Evolutionary conservation across 192 early-diverging fungal species (phyloP), one percentile per base, ranked within the genome.

Genomic region (Coemansia sp.): DNA sequence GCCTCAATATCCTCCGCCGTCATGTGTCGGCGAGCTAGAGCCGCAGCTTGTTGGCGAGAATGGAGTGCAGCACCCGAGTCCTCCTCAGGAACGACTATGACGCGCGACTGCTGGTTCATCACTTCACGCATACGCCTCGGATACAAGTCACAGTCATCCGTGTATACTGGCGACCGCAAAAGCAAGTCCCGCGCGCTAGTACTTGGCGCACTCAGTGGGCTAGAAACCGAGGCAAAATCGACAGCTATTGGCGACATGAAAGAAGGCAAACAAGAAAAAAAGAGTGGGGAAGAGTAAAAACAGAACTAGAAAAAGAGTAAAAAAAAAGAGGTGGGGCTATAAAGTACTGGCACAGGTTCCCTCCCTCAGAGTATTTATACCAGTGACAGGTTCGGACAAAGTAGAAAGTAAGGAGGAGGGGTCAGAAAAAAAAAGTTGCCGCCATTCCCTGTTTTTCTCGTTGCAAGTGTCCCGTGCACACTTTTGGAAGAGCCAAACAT

Each of bases 121-220:
- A 80, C 76, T 16, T 77, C 73, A 22, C 78, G 83, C 75, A 85
- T 66, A 11, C 68, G 71, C 15, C 66, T 71, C 22, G 78, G 83
- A 38, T 85, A 70, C 71, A 85, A 70, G 76, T 85, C 78, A 55
- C 83, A 85, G 65, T 72, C 75, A 2, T 66, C 73, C 1, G 75
- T 74, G 66, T 75, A 85, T 27, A 70, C 63, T 15, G 83, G 75
- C 63, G 78, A 85, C 69, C 41, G 31, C 2, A 57, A 43, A 33
- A 85, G 55, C 29, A 85, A 49, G 13, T 78, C 60, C 8, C 29
- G 66, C 1, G 16, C 40, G 41, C 33, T 18, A n/a, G 44, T 24
- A 46, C 33, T 15, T 9, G 42, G 27, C 33, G 46, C 22, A 31
- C 24, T 31, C 27, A 57, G 29, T 4, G 22, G 54, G 27, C 54